Conservation (phyloP, 2,329 filamentous ascomycete genomes). For the Teratosphaeria gauchensis region DNA sequence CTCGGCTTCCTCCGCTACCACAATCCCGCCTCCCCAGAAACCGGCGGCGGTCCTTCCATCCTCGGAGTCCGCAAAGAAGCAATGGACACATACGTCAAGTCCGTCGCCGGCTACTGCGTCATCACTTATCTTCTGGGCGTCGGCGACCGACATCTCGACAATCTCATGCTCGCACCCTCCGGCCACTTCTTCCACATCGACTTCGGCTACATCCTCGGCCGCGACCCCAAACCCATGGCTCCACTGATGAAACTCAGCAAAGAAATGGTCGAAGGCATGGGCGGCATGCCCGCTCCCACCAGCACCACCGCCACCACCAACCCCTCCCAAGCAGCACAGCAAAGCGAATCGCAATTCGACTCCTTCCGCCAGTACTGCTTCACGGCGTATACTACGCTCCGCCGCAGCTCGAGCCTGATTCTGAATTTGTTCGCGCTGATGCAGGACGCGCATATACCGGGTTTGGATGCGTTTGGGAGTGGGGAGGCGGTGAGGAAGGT, state of each 20-base stretch:
- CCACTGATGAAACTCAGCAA: constrained; percentile 94
- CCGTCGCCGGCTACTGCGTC: constrained; percentile 94
- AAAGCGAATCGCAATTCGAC: constrained; percentile 52
- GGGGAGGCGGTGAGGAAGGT: constrained; percentile 64
- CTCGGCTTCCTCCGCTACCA: constrained; percentile 79
- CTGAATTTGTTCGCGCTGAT: constrained; percentile 93
- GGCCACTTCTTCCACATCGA: constrained; percentile 97
- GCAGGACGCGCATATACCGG: constrained; percentile 94
- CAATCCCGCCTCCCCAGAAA: constrained; percentile 77
- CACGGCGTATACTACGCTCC: constrained; percentile 80
- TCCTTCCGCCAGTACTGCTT: constrained; percentile 95
- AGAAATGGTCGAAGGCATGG: constrained; percentile 99
- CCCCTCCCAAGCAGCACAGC: neutral
- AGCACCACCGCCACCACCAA: neutral
- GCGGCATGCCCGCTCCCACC: constrained; percentile 44
- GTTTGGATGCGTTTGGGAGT: constrained; percentile 58
- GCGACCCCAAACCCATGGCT: constrained; percentile 94
- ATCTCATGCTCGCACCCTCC: constrained; percentile 79
- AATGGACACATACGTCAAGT: constrained; percentile 91
- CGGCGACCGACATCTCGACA: constrained; percentile 90
- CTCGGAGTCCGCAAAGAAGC: constrained; percentile 83
- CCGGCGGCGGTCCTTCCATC: constrained; percentile 44
- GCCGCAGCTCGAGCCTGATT: constrained; percentile 83
- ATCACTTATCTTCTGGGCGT: constrained; percentile 97
- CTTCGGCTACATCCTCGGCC: constrained; percentile 94